Evolutionary conservation across 169 alveolate genomes (phyloP).

Genomic region (Eimeria zaria): DNA sequence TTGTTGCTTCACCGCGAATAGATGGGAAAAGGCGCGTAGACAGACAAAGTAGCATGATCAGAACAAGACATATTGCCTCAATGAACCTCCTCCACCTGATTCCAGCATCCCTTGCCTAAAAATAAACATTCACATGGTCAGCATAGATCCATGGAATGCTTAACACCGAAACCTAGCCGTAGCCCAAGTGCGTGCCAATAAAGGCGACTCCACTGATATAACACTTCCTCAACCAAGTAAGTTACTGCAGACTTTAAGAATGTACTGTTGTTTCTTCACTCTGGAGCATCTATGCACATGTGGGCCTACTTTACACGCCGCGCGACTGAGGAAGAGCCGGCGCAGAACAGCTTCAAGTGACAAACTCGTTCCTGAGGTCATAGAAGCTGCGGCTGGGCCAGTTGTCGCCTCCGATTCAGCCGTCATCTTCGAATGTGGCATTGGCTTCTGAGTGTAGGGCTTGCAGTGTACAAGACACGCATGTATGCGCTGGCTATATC

Average conservation of each 20-base stretch:
- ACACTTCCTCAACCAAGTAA: background rate
- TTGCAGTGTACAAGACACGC: background rate
- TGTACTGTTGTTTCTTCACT: background rate
- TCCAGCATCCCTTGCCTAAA: slow-evolving; percentile 61
- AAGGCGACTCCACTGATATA: background rate
- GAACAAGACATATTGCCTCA: slow-evolving; percentile 45
- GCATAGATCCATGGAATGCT: background rate
- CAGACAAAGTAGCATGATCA: slow-evolving; percentile 84
- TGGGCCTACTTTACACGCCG: slow-evolving; percentile 33
- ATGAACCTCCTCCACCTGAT: slow-evolving; percentile 71
- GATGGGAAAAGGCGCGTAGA: slow-evolving; percentile 97
- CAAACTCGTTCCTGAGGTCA: background rate
- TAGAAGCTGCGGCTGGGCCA: background rate
- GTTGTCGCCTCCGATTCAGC: background rate
- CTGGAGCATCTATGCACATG: background rate
- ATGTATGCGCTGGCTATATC: background rate
- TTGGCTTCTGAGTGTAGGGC: background rate
- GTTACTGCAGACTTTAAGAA: background rate
- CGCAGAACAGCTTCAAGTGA: slow-evolving; percentile 51
- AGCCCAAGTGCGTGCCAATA: background rate
- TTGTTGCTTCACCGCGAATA: slow-evolving; percentile 97
- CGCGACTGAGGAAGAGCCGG: slow-evolving; percentile 47
- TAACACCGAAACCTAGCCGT: background rate
- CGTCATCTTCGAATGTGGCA: background rate
- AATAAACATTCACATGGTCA: background rate